These are phyloP conservation scores for Musa schizocarpa DNA, from an alignment of 176 grass and related monocot species.

Conservation along the genomic window DNA sequence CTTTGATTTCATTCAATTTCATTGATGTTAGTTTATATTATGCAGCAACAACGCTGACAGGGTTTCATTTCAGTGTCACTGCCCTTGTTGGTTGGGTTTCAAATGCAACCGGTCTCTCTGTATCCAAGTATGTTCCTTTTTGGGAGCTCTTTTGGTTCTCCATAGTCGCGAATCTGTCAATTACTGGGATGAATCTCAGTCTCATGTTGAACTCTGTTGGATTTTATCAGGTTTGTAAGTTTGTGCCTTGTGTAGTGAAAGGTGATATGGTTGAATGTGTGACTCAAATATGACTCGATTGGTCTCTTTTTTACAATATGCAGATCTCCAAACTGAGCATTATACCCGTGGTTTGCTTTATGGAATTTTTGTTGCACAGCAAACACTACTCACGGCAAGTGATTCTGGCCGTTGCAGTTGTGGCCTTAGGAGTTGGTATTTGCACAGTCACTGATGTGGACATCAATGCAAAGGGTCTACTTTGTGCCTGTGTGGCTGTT, in stretches of 20 bases:
- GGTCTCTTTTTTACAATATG: not conserved
- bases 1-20: not conserved
- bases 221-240: slow-evolving; percentile 40
- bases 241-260: not conserved
- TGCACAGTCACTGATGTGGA: slow-evolving; percentile 87
- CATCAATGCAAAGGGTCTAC: slow-evolving; percentile 74
- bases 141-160: slow-evolving; percentile 52
- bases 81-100: slow-evolving; percentile 37
- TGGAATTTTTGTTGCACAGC: slow-evolving; percentile 85
- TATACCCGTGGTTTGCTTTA: slow-evolving; percentile 87
- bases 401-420: slow-evolving; percentile 59
- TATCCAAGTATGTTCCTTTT: slow-evolving; percentile 40
- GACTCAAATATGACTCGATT: slow-evolving; percentile 3
- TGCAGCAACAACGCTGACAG: slow-evolving; percentile 46
- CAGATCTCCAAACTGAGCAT: slow-evolving; percentile 98
- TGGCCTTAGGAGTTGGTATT: slow-evolving; percentile 75
- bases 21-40: slow-evolving; percentile 17
- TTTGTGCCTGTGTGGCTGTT: slow-evolving; percentile 78
- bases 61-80: slow-evolving; percentile 42
- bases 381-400: slow-evolving; percentile 78
- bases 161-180: slow-evolving; percentile 45
- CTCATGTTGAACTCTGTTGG: slow-evolving; percentile 53
- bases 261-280: not conserved
- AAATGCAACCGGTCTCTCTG: slow-evolving; percentile 39
- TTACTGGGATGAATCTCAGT: slow-evolving; percentile 49